Evolutionary conservation across 192 early-diverging fungal species (phyloP).

Genomic region (Pilaira anomala): DNA sequence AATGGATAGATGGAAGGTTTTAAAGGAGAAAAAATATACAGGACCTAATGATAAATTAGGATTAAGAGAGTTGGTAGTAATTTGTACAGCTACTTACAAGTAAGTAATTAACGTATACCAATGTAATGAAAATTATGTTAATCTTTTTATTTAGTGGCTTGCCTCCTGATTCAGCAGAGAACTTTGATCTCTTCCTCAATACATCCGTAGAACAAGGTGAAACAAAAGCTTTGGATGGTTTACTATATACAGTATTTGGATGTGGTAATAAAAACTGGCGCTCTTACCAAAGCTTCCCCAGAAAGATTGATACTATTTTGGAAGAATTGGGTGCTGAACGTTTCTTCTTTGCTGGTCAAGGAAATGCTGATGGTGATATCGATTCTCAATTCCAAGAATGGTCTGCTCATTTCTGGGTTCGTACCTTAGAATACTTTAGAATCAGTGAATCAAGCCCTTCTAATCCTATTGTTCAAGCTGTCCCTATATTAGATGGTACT

Average conservation of each 20-base stretch:
- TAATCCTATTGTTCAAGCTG: constrained; percentile 17
- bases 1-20: constrained; percentile 41
- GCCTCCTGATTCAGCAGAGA: constrained; percentile 51
- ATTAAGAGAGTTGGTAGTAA: constrained; percentile 21
- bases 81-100: constrained; percentile 37
- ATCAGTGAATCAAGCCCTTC: neutral
- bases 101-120: too few species aligned
- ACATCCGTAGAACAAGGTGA: constrained; percentile 13
- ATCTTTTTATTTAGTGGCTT: constrained; percentile 16
- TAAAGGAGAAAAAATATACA: constrained; percentile 22
- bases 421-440: constrained; percentile 17
- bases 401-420: constrained; percentile 31
- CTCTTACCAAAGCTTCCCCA: constrained; percentile 56
- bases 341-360: constrained; percentile 41
- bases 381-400: constrained; percentile 29
- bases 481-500: neutral
- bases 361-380: constrained; percentile 47
- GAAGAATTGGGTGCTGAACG: constrained; percentile 46
- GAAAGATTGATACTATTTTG: constrained; percentile 38
- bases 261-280: constrained; percentile 57
- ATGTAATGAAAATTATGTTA: too few species aligned
- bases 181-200: constrained; percentile 36
- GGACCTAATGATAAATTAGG: neutral
- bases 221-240: constrained; percentile 30
- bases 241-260: constrained; percentile 54